A percentile compares a stretch with the other conserved stretches of the same genome.
Conservation (phyloP, 305 asterid genomes). For the Nicotiana rustica region DNA sequence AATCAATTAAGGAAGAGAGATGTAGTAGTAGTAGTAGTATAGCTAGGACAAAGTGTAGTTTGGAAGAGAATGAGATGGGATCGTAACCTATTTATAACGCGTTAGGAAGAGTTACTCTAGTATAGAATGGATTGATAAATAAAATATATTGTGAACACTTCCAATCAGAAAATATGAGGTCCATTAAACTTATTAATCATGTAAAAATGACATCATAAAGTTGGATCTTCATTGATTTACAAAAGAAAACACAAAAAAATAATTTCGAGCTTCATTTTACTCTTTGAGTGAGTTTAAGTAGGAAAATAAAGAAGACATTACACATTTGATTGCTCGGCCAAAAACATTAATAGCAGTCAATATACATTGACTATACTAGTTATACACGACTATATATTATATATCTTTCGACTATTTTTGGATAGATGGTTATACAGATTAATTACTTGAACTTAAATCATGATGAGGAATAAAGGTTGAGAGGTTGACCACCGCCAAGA, state of each 20-base stretch:
- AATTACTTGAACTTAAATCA: no score
- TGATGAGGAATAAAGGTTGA: constrained; percentile 28
- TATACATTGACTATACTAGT: no score
- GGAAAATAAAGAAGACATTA: no score
- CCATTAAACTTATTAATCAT: background rate
- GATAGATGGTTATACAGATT: no score
- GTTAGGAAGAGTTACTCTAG: constrained; percentile 38
- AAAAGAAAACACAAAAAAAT: background rate
- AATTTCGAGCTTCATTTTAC: background rate
- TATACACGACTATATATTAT: no score
- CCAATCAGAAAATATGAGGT: background rate
- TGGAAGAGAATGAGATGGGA: constrained; percentile 47
- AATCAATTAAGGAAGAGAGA: constrained; percentile 19
- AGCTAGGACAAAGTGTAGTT: constrained; percentile 35
- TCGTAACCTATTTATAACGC: constrained; percentile 55
- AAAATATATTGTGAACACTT: constrained; percentile 10
- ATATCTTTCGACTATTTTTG: no score
- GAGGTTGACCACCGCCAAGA: constrained; percentile 60
- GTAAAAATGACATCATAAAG: background rate
- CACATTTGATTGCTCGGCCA: no score
- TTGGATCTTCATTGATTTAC: constrained; percentile 4
- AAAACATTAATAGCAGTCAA: no score
- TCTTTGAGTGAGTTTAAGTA: background rate
- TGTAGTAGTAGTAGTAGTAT: background rate
- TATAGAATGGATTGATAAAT: constrained; percentile 29